phyloP scores from a whole-genome alignment of 2,329 filamentous ascomycete species.

The Fusarium sp. region DNA sequence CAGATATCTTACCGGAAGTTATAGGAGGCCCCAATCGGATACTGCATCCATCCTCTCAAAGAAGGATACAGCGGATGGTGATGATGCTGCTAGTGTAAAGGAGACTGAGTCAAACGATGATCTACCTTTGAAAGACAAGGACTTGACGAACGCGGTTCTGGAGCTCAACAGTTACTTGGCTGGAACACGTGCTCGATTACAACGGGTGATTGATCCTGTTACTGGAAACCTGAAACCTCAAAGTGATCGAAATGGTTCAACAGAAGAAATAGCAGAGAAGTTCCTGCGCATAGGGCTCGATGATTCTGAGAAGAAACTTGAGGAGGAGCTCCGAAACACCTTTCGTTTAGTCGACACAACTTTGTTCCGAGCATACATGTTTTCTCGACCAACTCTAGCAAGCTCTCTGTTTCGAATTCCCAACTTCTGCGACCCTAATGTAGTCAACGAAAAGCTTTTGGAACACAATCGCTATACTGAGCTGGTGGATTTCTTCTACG shows the following conservation, averaged over 20 bases:
- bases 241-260: conserved; percentile 53
- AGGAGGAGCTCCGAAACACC: conserved; percentile 75
- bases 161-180: conserved; percentile 89
- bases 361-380: conserved; percentile 95
- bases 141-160: conserved; percentile 80
- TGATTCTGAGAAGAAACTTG: conserved; percentile 68
- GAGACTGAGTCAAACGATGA: conserved; percentile 56
- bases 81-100: conserved; percentile 63
- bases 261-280: conserved; percentile 62
- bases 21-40: conserved; percentile 58
- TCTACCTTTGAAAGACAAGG: conserved; percentile 75
- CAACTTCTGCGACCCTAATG: conserved; percentile 96
- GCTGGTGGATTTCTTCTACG: conserved; percentile 96
- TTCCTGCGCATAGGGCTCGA: conserved; percentile 58
- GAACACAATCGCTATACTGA: conserved; percentile 90
- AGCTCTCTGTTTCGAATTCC: conserved; percentile 92
- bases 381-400: conserved; percentile 82
- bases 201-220: conserved; percentile 67
- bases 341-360: conserved; percentile 92
- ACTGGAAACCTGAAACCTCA: conserved; percentile 68
- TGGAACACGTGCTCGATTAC: conserved; percentile 75
- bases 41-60: conserved; percentile 69
- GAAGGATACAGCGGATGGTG: conserved; percentile 58
- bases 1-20: conserved; percentile 59
- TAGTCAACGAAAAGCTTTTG: conserved; percentile 91